phyloP scores from a whole-genome alignment of 2,329 filamentous ascomycete genomes.

The Gnomoniopsis sp. region DNA sequence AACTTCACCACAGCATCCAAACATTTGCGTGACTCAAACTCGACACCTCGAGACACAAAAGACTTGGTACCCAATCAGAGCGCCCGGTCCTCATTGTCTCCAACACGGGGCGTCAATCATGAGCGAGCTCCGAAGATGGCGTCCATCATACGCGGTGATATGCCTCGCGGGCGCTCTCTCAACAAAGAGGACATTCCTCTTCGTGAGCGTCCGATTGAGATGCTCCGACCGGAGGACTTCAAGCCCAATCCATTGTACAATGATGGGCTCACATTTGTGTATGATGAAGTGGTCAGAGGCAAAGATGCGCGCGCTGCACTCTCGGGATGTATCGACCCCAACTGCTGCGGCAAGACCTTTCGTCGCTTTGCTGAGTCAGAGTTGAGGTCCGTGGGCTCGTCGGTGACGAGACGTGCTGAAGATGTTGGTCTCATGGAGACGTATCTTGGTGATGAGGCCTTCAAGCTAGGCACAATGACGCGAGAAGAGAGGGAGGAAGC shows the following conservation, averaged over 20 bases:
- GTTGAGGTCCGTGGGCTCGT: slow-evolving; percentile 34
- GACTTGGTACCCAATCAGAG: neutral
- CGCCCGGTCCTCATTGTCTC: neutral
- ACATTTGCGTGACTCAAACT: neutral
- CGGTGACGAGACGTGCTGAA: slow-evolving; percentile 30
- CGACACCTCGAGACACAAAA: neutral
- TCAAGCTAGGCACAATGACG: slow-evolving; percentile 56
- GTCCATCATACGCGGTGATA: slow-evolving; percentile 16
- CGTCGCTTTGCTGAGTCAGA: slow-evolving; percentile 59
- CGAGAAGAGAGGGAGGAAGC: slow-evolving; percentile 60
- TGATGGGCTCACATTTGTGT: slow-evolving; percentile 69
- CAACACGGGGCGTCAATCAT: neutral
- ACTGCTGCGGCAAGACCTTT: slow-evolving; percentile 75
- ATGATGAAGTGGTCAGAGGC: slow-evolving; percentile 68
- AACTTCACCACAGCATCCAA: neutral
- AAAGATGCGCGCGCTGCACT: slow-evolving; percentile 67
- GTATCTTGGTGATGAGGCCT: slow-evolving; percentile 56
- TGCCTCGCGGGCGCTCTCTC: slow-evolving; percentile 10
- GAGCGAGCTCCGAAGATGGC: slow-evolving; percentile 9
- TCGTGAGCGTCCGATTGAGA: slow-evolving; percentile 53
- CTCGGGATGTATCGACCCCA: slow-evolving; percentile 68
- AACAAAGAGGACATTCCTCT: slow-evolving; percentile 30
- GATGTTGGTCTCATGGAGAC: slow-evolving; percentile 52
- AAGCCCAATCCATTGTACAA: slow-evolving; percentile 75
- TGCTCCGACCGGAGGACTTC: slow-evolving; percentile 69